Percentiles rank a stretch among this genome's conserved stretches.
These are phyloP conservation scores for Cryphonectria radicalis DNA, from an alignment of 2,329 filamentous ascomycete species.

Conservation along the genomic window DNA sequence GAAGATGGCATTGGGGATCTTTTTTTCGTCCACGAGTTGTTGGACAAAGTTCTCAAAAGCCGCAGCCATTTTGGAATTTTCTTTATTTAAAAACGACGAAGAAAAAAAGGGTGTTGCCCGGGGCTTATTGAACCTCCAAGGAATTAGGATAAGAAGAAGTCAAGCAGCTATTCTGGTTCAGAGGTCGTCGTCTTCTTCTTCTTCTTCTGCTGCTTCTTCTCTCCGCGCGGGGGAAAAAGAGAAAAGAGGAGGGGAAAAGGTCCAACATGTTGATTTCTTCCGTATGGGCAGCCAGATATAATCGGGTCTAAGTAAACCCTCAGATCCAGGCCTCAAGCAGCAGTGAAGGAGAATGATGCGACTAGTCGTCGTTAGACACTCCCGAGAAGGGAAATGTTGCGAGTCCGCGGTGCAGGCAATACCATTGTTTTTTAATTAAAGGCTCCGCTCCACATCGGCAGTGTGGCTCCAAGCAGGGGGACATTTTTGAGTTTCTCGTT, in stretches of 20 bases:
- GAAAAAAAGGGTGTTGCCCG: background rate
- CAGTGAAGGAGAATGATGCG: background rate
- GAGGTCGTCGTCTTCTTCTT: too few species aligned
- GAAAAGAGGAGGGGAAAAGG: background rate
- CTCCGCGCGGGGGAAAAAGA: background rate
- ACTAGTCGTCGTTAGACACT: background rate
- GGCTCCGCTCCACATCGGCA: background rate
- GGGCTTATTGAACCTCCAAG: background rate
- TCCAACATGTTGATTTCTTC: background rate
- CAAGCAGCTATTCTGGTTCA: background rate
- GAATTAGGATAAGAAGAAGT: background rate
- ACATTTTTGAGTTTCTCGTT: background rate
- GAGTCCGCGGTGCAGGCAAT: background rate
- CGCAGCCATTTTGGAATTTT: slow-evolving; percentile 16
- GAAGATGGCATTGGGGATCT: slow-evolving; percentile 49
- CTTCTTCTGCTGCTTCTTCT: too few species aligned
- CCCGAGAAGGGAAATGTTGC: slow-evolving; percentile 5
- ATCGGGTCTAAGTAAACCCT: background rate
- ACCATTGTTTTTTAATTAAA: background rate
- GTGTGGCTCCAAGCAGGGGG: background rate
- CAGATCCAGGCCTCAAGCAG: background rate
- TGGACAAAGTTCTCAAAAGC: slow-evolving; percentile 45
- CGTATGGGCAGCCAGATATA: background rate
- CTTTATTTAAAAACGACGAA: background rate
- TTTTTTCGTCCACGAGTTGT: slow-evolving; percentile 47